Percentiles rank a stretch among this genome's conserved stretches.
Conservation (phyloP, 495 filamentous ascomycete species). For the Penicillium mononematosum region DNA sequence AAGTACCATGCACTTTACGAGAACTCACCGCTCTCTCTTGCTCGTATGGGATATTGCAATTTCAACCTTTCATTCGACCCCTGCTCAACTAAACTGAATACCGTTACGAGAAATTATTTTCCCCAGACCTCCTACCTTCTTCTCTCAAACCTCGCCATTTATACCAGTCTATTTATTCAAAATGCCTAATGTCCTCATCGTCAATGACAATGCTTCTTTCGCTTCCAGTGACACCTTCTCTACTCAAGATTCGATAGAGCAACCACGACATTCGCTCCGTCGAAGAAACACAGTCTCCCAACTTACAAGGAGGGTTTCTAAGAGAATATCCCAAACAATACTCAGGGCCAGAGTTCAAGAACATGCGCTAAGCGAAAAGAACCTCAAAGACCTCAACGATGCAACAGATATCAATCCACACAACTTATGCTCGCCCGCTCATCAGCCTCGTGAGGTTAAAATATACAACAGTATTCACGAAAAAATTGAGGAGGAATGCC, state of each 20-base stretch:
- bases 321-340: slow-evolving; percentile 22
- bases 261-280: slow-evolving; percentile 7
- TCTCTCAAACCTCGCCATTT: background rate
- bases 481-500: background rate
- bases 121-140: background rate
- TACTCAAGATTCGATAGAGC: slow-evolving; percentile 12
- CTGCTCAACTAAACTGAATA: background rate
- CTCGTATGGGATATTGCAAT: slow-evolving; percentile 2
- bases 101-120: slow-evolving; percentile 1
- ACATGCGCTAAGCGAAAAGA: slow-evolving; percentile 19
- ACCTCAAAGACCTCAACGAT: slow-evolving; percentile 13
- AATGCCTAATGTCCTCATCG: slow-evolving; percentile 17
- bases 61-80: background rate
- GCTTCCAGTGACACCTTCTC: slow-evolving; percentile 18
- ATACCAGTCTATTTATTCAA: slow-evolving; percentile 1
- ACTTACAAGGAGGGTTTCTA: slow-evolving; percentile 24
- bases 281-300: slow-evolving; percentile 18
- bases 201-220: slow-evolving; percentile 18
- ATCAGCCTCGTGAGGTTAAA: background rate
- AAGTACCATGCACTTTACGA: background rate
- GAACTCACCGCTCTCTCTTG: background rate
- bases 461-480: slow-evolving; percentile 7
- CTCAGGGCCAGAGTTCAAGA: background rate
- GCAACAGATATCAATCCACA: background rate
- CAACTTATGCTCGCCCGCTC: background rate